Conservation (phyloP, 176 grass and related monocot species). For the Aegilops umbellulata region DNA sequence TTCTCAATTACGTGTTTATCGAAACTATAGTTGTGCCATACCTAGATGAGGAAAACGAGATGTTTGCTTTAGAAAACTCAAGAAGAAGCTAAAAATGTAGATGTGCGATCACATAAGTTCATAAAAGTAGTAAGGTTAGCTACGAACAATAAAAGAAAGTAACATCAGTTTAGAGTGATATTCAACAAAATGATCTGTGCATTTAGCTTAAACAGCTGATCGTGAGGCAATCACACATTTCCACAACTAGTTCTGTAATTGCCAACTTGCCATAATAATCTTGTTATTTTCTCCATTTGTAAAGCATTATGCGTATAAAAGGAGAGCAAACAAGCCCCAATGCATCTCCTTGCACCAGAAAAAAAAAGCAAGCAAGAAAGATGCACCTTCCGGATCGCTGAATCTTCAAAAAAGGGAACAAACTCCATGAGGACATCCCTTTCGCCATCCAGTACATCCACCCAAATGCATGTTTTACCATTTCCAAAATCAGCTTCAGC, state of each 20-base stretch:
- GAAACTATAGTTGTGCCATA: constrained; percentile 99
- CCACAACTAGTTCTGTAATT: neutral
- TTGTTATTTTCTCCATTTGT: constrained; percentile 4
- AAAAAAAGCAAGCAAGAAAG: constrained; percentile 8
- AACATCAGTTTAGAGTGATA: neutral
- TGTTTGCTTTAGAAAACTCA: constrained; percentile 18
- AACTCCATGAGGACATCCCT: constrained; percentile 81
- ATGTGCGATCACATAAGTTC: constrained; percentile 1
- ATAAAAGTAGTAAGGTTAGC: constrained; percentile 12
- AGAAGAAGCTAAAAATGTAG: constrained; percentile 5
- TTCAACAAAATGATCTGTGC: neutral
- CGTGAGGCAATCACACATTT: neutral
- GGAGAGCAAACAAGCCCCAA: neutral
- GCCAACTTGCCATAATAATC: neutral
- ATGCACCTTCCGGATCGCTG: constrained; percentile 79
- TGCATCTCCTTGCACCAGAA: neutral
- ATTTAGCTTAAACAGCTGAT: neutral
- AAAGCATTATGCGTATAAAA: neutral
- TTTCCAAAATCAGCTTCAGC: constrained; percentile 81
- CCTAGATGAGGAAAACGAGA: constrained; percentile 49
- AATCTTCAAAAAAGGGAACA: constrained; percentile 89
- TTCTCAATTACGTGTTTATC: constrained; percentile 91
- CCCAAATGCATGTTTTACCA: constrained; percentile 97
- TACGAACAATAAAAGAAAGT: neutral
- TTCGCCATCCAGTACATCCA: constrained; percentile 92